Conservation (phyloP, 176 grass and related monocot species). For the Musa schizocarpa region DNA sequence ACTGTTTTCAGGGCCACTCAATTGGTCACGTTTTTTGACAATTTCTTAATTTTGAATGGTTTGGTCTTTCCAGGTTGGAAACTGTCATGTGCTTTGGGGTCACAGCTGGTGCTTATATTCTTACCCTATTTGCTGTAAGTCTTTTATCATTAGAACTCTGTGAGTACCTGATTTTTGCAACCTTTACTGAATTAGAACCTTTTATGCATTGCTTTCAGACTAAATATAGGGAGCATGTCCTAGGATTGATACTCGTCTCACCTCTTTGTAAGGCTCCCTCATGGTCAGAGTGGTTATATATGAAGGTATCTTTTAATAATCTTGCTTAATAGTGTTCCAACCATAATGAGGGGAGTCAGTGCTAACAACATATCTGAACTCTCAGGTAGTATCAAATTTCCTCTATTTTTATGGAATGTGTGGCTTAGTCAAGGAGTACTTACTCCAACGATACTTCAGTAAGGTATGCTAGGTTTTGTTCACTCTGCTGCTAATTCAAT, state of each 20-base stretch:
- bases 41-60: slow-evolving; percentile 24
- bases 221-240: slow-evolving; percentile 85
- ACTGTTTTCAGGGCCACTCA: neutral
- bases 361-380: slow-evolving; percentile 2
- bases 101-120: slow-evolving; percentile 89
- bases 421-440: slow-evolving; percentile 70
- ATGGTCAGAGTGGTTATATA: slow-evolving; percentile 95
- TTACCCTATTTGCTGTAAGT: slow-evolving; percentile 90
- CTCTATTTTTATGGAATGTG: slow-evolving; percentile 98
- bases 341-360: neutral
- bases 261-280: slow-evolving; percentile 82
- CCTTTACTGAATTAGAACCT: neutral
- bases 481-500: slow-evolving; percentile 11
- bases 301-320: slow-evolving; percentile 50
- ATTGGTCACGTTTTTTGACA: slow-evolving; percentile 15
- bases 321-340: neutral
- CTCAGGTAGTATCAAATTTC: slow-evolving; percentile 82
- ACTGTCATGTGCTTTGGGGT: slow-evolving; percentile 99
- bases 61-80: slow-evolving; percentile 58
- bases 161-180: slow-evolving; percentile 1
- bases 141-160: slow-evolving; percentile 19
- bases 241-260: slow-evolving; percentile 89
- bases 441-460: slow-evolving; percentile 93
- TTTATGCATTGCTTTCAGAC: slow-evolving; percentile 40
- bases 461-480: slow-evolving; percentile 40